phyloP scores from a whole-genome alignment of 371 early-diverging fungal genomes.

The Mucor saturninus region DNA sequence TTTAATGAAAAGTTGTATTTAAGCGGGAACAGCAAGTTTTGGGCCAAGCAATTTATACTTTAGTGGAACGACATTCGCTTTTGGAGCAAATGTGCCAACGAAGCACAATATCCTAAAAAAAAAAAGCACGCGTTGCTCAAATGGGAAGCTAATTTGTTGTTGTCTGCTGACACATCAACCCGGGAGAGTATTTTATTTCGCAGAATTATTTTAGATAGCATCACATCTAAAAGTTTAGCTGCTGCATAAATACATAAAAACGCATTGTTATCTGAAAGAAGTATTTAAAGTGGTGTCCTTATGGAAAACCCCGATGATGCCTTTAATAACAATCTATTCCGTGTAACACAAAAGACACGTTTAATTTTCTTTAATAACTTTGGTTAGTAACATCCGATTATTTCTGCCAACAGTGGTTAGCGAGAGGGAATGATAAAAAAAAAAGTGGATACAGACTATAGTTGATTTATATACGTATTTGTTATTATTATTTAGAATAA shows the following conservation, averaged over 20 bases:
- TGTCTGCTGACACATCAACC: neutral
- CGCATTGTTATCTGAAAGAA: neutral
- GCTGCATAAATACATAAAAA: no score
- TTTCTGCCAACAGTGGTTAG: neutral
- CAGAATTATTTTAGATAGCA: no score
- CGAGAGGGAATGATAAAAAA: neutral
- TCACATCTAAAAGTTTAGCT: no score
- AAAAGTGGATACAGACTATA: neutral
- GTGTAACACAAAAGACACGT: constrained; percentile 4
- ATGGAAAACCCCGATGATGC: neutral
- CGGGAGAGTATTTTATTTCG: neutral
- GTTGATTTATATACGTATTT: neutral
- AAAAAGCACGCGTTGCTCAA: no score
- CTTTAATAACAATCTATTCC: neutral
- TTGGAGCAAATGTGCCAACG: no score
- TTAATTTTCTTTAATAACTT: neutral
- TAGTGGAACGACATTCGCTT: no score
- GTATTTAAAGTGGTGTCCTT: neutral
- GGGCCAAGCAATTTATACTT: no score
- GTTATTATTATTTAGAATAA: constrained; percentile 1
- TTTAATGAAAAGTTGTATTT: no score
- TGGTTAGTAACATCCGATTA: constrained; percentile 3
- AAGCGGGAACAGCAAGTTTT: no score
- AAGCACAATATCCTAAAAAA: no score
- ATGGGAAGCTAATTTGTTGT: neutral